Conservation (phyloP, 495 filamentous ascomycete species). For the Podospora tetraspora region DNA sequence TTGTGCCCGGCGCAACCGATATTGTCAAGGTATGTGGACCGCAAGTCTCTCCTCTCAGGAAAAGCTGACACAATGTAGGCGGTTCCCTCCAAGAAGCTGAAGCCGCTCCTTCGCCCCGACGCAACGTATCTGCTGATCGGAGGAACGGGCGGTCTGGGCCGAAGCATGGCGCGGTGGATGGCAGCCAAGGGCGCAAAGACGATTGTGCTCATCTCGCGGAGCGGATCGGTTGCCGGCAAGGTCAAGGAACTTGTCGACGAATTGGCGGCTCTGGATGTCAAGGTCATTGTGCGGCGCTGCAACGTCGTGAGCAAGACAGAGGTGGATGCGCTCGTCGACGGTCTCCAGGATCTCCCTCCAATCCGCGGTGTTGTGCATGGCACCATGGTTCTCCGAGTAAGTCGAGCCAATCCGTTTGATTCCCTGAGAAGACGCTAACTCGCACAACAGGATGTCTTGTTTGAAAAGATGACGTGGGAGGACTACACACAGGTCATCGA, state of each 20-base stretch:
- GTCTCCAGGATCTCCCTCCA: conserved; percentile 35
- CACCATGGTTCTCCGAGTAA: conserved; percentile 52
- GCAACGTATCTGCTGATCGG: conserved; percentile 57
- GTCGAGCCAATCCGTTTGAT: conserved; percentile 24
- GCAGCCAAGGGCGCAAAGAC: conserved; percentile 52
- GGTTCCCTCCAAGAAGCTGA: conserved; percentile 28
- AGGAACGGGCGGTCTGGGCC: conserved; percentile 61
- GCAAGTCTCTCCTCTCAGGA: background rate
- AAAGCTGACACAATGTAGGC: conserved; percentile 17
- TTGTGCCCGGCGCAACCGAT: conserved; percentile 38
- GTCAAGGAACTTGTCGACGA: conserved; percentile 45
- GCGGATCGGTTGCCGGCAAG: conserved; percentile 38
- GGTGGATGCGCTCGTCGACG: conserved; percentile 35
- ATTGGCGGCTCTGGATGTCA: conserved; percentile 31
- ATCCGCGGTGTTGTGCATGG: conserved; percentile 46
- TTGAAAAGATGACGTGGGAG: conserved; percentile 51
- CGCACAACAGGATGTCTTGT: conserved; percentile 43
- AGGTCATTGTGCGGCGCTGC: conserved; percentile 38
- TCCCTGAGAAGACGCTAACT: background rate
- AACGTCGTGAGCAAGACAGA: conserved; percentile 38
- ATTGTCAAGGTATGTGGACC: conserved; percentile 32
- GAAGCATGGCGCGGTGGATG: conserved; percentile 56
- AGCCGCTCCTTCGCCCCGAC: conserved; percentile 37
- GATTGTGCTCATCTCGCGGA: conserved; percentile 56
- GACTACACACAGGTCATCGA: conserved; percentile 46